Evolutionary conservation across 2,329 filamentous ascomycete species (phyloP), one percentile per base, ranked within the genome.

Genomic region (Alternaria panax): DNA sequence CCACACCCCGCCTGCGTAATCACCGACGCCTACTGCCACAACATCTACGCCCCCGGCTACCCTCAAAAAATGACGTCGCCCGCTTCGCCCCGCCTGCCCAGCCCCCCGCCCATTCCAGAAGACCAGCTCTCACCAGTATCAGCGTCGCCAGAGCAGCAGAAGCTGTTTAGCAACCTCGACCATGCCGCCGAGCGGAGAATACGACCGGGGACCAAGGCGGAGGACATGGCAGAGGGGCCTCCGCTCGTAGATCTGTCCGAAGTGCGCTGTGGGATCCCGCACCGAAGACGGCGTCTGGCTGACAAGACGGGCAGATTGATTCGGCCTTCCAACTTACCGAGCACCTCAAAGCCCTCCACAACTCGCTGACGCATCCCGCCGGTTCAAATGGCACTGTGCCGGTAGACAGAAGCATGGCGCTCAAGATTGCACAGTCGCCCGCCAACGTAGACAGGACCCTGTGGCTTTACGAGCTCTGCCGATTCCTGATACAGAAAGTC

Each of bases 261-360:
- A 84, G 93, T 96, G 77, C 65, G 85, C 47, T n/a, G 42, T 24
- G 50, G 28, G 18, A 41, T 32, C 8, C 38, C 28, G n/a, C 25
- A 42, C 38, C 28, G 38, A 42, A 54, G 42, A 53, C 5, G 24
- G 45, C 36, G 58, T 32, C 47, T 38, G 57, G 59, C 67, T 75
- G 62, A 75, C 59, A 45, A 40, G 18, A 55, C 50, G 52, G 25
- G 41, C 65, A 97, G 92, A 92, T 99, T 68, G 93, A 99, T 76
- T 98, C 94, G 22, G 92, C 95, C 43, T 99, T 98, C 77, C 95
- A 97, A 78, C 87, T 98, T 18, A 96, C 97, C 79, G 95, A 99
- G 80, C 94, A 99, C 75, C 89, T 99, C 54, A 94, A 96, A 78
- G 92, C 95, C 34, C 87, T 97, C 16, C 92, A 98, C 81, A 89